These are phyloP conservation scores for Fusarium burgessii DNA, from an alignment of 2,329 filamentous ascomycete species.

Conservation along the genomic window DNA sequence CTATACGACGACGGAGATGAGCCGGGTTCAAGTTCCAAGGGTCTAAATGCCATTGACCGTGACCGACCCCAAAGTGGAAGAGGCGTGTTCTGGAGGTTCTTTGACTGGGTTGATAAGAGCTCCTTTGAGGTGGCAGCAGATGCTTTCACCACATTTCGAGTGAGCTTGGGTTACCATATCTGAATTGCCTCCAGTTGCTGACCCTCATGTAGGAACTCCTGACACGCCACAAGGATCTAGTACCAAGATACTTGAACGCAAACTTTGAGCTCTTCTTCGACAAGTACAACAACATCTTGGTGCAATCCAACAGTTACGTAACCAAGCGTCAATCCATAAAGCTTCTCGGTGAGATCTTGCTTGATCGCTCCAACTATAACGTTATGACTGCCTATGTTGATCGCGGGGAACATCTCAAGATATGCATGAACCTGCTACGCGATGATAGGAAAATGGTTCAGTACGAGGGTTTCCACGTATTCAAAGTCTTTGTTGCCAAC, in stretches of 20 bases:
- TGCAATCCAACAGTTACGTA: constrained; percentile 95
- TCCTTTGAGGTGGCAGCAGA: constrained; percentile 97
- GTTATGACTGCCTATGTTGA: constrained; percentile 99
- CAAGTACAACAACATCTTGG: constrained; percentile 86
- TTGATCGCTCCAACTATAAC: constrained; percentile 95
- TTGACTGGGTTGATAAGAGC: constrained; percentile 96
- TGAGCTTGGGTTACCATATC: constrained; percentile 58
- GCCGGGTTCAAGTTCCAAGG: constrained; percentile 77
- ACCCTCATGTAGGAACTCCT: constrained; percentile 77
- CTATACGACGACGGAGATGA: constrained; percentile 89
- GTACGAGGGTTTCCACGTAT: constrained; percentile 98
- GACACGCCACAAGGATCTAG: constrained; percentile 91
- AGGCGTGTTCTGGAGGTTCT: constrained; percentile 96
- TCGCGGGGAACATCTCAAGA: constrained; percentile 93
- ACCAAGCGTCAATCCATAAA: constrained; percentile 99
- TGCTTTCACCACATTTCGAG: constrained; percentile 96
- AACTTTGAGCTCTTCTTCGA: constrained; percentile 96
- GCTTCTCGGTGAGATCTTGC: constrained; percentile 90
- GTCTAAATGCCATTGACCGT: constrained; percentile 81
- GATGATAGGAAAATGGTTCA: constrained; percentile 99
- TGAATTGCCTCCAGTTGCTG: constrained; percentile 7
- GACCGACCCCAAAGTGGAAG: constrained; percentile 80
- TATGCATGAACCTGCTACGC: constrained; percentile 96
- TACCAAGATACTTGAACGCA: constrained; percentile 85
- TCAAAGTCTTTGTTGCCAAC: constrained; percentile 99